A percentile compares a stretch with the other conserved stretches of the same genome.
These are phyloP conservation scores for Verbascum thapsus DNA, from an alignment of 257 asterid genomes.

Conservation along the genomic window DNA sequence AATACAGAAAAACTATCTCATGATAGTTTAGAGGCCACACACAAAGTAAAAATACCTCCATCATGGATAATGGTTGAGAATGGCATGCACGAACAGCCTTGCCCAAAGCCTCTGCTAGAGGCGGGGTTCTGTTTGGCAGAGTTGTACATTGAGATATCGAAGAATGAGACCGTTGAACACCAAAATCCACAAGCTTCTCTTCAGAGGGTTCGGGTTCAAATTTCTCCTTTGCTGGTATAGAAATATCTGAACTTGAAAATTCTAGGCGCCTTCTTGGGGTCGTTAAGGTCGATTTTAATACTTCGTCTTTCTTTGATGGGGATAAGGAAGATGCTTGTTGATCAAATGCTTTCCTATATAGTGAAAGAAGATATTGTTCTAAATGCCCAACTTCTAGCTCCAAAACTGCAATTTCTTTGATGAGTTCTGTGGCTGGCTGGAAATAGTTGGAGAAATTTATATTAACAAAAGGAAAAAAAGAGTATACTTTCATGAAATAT, in stretches of 20 bases:
- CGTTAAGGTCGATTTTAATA: constrained; percentile 50
- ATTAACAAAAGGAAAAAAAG: constrained; percentile 4
- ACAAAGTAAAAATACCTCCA: constrained; percentile 61
- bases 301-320: constrained; percentile 51
- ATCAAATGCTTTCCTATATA: constrained; percentile 91
- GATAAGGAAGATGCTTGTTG: constrained; percentile 60
- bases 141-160: constrained; percentile 67
- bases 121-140: constrained; percentile 53
- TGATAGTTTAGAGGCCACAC: not conserved
- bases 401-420: constrained; percentile 80
- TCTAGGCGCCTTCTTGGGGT: constrained; percentile 79
- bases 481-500: not conserved
- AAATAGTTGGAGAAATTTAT: constrained; percentile 20
- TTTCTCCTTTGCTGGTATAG: constrained; percentile 39
- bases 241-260: constrained; percentile 58
- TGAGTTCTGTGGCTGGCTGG: constrained; percentile 94
- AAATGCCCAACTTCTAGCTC: constrained; percentile 94
- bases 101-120: constrained; percentile 58
- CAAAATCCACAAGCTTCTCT: constrained; percentile 53
- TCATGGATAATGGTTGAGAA: constrained; percentile 93
- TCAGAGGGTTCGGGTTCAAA: constrained; percentile 43
- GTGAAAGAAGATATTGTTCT: constrained; percentile 92
- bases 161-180: constrained; percentile 81
- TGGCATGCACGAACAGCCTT: constrained; percentile 83
- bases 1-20: not conserved